Conservation (phyloP, 177 flowering plant genomes). For the Tripterygium wilfordii region DNA sequence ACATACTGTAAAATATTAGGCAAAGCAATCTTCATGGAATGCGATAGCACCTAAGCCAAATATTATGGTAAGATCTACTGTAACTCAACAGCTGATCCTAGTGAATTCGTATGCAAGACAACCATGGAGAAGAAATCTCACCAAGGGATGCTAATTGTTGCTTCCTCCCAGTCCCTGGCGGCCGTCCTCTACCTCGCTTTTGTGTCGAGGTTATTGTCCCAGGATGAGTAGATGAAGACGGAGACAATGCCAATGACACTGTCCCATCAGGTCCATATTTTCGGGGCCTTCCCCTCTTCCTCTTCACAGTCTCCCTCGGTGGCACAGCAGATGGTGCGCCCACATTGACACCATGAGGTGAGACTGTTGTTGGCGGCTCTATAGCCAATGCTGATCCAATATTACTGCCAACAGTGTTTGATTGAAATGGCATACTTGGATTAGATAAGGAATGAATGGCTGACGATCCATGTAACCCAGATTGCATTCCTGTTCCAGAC, state of each 20-base stretch:
- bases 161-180: constrained; percentile 77
- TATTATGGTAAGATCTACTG: no score
- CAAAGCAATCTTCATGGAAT: no score
- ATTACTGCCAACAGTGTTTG: constrained; percentile 23
- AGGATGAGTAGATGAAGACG: constrained; percentile 23
- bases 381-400: constrained; percentile 26
- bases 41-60: no score
- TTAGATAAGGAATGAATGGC: constrained; percentile 20
- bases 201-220: constrained; percentile 21
- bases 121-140: constrained; percentile 30
- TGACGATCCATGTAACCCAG: constrained; percentile 28
- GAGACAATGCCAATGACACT: constrained; percentile 35
- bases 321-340: constrained; percentile 25
- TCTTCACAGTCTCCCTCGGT: constrained; percentile 25
- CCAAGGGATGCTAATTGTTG: constrained; percentile 75
- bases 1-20: no score
- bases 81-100: no score
- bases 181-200: constrained; percentile 86
- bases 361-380: constrained; percentile 25
- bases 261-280: constrained; percentile 51
- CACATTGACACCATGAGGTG: constrained; percentile 31
- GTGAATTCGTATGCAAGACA: no score
- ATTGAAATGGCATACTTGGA: constrained; percentile 22
- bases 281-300: constrained; percentile 60
- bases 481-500: constrained; percentile 22